Percentiles rank a stretch among this genome's conserved stretches.
Conservation (phyloP, 352 stramenopile species). For the Phytophthora citrophthora region DNA sequence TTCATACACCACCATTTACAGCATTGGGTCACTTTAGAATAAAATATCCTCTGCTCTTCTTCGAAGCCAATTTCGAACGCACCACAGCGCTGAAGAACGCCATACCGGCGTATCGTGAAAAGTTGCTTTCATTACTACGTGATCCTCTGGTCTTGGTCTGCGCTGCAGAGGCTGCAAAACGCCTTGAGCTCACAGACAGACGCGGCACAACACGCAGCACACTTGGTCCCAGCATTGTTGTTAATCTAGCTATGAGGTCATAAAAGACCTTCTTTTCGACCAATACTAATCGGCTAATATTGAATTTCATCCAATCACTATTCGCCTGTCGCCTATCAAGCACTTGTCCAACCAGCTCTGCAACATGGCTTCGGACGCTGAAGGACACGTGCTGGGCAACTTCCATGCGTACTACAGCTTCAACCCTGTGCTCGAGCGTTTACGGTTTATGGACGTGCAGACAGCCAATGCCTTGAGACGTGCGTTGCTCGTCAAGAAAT, state of each 20-base stretch:
- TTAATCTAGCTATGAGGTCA: slow-evolving; percentile 5
- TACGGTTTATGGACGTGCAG: slow-evolving; percentile 72
- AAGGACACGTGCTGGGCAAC: slow-evolving; percentile 83
- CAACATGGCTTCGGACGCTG: slow-evolving; percentile 45
- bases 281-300: slow-evolving; percentile 1
- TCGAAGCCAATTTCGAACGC: slow-evolving; percentile 19
- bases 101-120: slow-evolving; percentile 82
- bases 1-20: slow-evolving; percentile 1
- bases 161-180: slow-evolving; percentile 38
- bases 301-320: slow-evolving; percentile 23
- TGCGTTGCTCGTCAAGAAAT: slow-evolving; percentile 43
- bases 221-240: slow-evolving; percentile 26
- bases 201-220: slow-evolving; percentile 23
- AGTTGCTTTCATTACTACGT: slow-evolving; percentile 59
- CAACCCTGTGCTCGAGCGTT: slow-evolving; percentile 72
- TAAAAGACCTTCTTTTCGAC: slow-evolving; percentile 5
- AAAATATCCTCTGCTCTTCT: background rate
- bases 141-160: slow-evolving; percentile 14
- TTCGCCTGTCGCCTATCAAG: slow-evolving; percentile 10
- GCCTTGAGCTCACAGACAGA: slow-evolving; percentile 23
- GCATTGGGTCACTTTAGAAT: slow-evolving; percentile 3
- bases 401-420: slow-evolving; percentile 90
- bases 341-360: background rate
- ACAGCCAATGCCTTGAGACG: slow-evolving; percentile 49
- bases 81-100: slow-evolving; percentile 88